These are phyloP conservation scores for Lunularia cruciata DNA, from an alignment of 225 moss, liverwort and hornwort species.

Conservation along the genomic window DNA sequence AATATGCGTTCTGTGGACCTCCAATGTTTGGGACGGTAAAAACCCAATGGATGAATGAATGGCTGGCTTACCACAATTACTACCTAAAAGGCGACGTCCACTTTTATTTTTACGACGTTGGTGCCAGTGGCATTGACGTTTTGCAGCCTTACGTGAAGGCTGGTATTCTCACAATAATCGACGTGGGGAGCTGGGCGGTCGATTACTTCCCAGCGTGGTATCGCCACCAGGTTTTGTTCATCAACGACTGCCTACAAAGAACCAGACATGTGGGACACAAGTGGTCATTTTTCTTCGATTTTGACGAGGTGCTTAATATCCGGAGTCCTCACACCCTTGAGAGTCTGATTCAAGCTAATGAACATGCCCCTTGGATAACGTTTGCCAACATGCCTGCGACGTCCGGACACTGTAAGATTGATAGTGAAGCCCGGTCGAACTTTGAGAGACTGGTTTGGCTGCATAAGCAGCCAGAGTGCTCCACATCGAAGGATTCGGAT, in stretches of 20 bases:
- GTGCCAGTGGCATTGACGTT: constrained; percentile 41
- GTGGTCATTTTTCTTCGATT: constrained; percentile 53
- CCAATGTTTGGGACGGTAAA: constrained; percentile 58
- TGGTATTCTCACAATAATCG: constrained; percentile 8
- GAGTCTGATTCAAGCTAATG: constrained; percentile 36
- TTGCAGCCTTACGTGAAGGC: constrained; percentile 14
- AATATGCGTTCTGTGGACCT: constrained; percentile 76
- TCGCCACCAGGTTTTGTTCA: constrained; percentile 49
- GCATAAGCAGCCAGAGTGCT: constrained; percentile 35
- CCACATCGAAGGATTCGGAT: neutral
- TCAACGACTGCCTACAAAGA: constrained; percentile 61
- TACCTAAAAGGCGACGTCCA: constrained; percentile 62
- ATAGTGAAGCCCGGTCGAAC: constrained; percentile 8
- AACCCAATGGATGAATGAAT: constrained; percentile 53
- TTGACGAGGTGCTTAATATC: constrained; percentile 56
- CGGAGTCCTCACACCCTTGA: constrained; percentile 38
- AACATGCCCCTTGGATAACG: constrained; percentile 42
- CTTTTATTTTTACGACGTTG: constrained; percentile 71
- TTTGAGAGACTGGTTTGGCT: constrained; percentile 54
- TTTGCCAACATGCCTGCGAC: constrained; percentile 53
- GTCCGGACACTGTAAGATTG: constrained; percentile 26
- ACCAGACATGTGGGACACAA: constrained; percentile 39
- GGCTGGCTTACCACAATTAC: constrained; percentile 73
- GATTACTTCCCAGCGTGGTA: constrained; percentile 41
- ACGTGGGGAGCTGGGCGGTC: neutral